Conservation (phyloP, 306 rosid genomes). For the Urtica urens region DNA sequence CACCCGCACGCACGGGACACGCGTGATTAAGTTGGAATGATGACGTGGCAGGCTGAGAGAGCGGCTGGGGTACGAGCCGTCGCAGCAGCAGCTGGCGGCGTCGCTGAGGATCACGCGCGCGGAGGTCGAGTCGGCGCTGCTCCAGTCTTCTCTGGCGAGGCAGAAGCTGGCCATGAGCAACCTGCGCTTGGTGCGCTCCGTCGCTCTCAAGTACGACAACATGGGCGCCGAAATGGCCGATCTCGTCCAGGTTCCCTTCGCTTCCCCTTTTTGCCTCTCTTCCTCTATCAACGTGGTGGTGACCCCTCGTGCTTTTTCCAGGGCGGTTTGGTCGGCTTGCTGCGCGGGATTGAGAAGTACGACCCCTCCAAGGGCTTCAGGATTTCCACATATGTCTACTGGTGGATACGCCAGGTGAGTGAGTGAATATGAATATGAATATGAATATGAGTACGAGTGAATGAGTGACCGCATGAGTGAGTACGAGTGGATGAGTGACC, state of each 20-base stretch:
- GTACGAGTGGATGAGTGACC: too few relatives aligned
- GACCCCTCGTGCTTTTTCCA: conserved; percentile 21
- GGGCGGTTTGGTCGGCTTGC: conserved; percentile 96
- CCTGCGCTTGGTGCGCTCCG: conserved; percentile 83
- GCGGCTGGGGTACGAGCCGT: conserved; percentile 78
- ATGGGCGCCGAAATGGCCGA: conserved; percentile 92
- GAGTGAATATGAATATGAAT: conserved; percentile 1
- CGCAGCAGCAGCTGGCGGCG: conserved; percentile 71
- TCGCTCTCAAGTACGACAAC: conserved; percentile 89
- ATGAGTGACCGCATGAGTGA: too few relatives aligned
- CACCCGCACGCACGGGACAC: background rate
- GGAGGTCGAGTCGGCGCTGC: conserved; percentile 44
- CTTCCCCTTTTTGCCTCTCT: background rate
- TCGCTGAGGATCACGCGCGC: conserved; percentile 64
- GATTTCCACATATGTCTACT: conserved; percentile 93
- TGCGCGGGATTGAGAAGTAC: conserved; percentile 89
- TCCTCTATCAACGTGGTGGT: conserved; percentile 37
- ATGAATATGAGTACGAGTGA: background rate
- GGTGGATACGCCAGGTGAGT: conserved; percentile 99
- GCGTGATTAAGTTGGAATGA: background rate
- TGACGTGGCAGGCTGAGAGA: conserved; percentile 47
- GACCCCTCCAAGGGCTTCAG: conserved; percentile 90
- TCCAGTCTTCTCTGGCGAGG: conserved; percentile 75
- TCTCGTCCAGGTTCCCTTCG: conserved; percentile 71
- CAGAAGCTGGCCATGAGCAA: conserved; percentile 92